These are phyloP conservation scores for Gliomastix tumulicola DNA, from an alignment of 2,329 filamentous ascomycete genomes.

Conservation along the genomic window DNA sequence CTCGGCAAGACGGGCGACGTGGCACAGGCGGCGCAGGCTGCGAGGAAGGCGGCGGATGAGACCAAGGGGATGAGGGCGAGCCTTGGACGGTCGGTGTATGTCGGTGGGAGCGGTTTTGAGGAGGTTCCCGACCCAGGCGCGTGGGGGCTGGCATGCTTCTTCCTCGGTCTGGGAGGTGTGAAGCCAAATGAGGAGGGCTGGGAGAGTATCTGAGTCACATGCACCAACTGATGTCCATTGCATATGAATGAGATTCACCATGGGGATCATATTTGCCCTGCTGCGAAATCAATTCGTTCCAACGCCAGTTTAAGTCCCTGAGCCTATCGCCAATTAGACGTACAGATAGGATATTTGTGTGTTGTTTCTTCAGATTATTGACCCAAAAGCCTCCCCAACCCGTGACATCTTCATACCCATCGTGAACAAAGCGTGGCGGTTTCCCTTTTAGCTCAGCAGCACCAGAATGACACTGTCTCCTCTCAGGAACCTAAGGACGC, in stretches of 20 bases:
- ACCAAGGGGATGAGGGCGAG: constrained; percentile 92
- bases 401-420: no score
- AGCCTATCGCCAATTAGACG: not conserved
- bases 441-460: constrained; percentile 56
- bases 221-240: no score
- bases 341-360: not conserved
- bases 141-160: constrained; percentile 69
- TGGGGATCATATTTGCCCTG: no score
- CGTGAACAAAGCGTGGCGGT: no score
- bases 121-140: constrained; percentile 60
- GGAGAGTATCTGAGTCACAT: no score
- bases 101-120: constrained; percentile 35
- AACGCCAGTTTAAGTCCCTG: constrained; percentile 2
- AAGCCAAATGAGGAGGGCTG: constrained; percentile 31
- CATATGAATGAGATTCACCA: no score
- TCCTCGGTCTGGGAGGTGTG: constrained; percentile 62
- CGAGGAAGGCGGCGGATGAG: constrained; percentile 66
- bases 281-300: no score
- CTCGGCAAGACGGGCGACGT: constrained; percentile 60
- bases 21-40: constrained; percentile 66
- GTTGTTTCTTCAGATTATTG: not conserved
- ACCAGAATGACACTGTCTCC: constrained; percentile 87
- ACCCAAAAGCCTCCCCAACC: no score
- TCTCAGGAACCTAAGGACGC: constrained; percentile 63
- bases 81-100: constrained; percentile 52